Evolutionary conservation across 2,329 filamentous ascomycete species (phyloP).

Genomic region (Fusarium sp.): DNA sequence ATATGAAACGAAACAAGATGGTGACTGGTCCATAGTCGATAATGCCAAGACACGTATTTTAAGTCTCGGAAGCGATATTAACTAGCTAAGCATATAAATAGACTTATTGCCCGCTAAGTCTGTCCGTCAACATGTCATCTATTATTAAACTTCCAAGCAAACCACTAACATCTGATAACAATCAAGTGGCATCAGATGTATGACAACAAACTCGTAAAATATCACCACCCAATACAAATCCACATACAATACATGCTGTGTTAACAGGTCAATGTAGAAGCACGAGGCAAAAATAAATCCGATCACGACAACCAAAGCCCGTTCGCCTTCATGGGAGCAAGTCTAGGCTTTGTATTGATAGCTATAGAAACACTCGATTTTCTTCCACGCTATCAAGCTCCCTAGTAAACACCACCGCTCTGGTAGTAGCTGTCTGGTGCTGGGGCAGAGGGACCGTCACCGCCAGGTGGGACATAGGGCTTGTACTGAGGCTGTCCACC

Average conservation of each 20-base stretch:
- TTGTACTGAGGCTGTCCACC: slow-evolving; percentile 64
- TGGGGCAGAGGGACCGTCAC: slow-evolving; percentile 60
- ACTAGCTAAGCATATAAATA: no score
- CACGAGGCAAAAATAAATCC: neutral
- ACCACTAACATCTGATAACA: neutral
- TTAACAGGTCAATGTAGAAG: neutral
- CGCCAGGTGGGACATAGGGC: slow-evolving; percentile 65
- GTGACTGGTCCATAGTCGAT: slow-evolving; percentile 27
- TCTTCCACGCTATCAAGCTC: neutral
- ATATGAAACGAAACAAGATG: slow-evolving; percentile 22
- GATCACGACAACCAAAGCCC: neutral
- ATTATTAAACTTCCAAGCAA: neutral
- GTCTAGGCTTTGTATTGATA: slow-evolving; percentile 19
- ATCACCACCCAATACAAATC: neutral
- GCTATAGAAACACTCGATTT: slow-evolving; percentile 7
- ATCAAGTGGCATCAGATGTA: neutral
- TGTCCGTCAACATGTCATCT: neutral
- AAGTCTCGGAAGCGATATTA: no score
- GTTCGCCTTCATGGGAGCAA: neutral
- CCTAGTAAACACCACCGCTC: slow-evolving; percentile 53
- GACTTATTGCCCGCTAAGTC: neutral
- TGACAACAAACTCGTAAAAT: neutral
- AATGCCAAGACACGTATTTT: neutral
- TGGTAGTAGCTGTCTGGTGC: slow-evolving; percentile 68
- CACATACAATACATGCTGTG: neutral